phyloP scores from a whole-genome alignment of 169 alveolate species.

The Theileria parva region DNA sequence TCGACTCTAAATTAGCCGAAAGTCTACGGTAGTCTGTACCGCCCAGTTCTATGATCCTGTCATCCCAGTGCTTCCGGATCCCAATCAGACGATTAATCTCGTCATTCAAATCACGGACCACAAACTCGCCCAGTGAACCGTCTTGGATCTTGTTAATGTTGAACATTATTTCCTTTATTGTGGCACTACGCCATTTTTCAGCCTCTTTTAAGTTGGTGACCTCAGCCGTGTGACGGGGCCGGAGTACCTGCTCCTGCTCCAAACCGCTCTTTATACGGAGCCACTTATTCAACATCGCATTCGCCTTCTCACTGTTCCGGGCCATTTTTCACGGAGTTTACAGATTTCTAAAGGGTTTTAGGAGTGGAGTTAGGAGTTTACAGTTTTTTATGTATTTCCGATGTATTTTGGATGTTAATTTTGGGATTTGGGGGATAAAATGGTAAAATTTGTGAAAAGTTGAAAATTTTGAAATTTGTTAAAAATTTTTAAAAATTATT shows the following conservation, averaged over 20 bases:
- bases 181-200: constrained; percentile 60
- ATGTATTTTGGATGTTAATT: no score
- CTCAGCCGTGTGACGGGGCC: constrained; percentile 61
- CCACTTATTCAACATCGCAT: constrained; percentile 67
- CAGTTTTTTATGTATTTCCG: no score
- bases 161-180: constrained; percentile 81
- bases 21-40: constrained; percentile 81
- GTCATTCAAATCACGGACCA: constrained; percentile 91
- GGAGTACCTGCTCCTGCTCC: constrained; percentile 23
- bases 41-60: constrained; percentile 87
- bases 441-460: no score
- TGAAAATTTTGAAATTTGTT: no score
- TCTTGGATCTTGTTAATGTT: constrained; percentile 89
- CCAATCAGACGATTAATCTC: constrained; percentile 89
- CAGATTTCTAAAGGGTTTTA: no score
- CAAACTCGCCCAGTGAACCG: constrained; percentile 90
- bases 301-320: constrained; percentile 61
- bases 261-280: constrained; percentile 63
- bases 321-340: constrained; percentile 60
- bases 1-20: constrained; percentile 44
- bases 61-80: constrained; percentile 89
- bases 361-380: no score
- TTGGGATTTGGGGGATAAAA: no score
- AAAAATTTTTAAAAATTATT: no score
- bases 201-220: constrained; percentile 46